Base-by-base conservation (phyloP, 106 monocot genomes). In the Vanilla planifolia region DNA sequence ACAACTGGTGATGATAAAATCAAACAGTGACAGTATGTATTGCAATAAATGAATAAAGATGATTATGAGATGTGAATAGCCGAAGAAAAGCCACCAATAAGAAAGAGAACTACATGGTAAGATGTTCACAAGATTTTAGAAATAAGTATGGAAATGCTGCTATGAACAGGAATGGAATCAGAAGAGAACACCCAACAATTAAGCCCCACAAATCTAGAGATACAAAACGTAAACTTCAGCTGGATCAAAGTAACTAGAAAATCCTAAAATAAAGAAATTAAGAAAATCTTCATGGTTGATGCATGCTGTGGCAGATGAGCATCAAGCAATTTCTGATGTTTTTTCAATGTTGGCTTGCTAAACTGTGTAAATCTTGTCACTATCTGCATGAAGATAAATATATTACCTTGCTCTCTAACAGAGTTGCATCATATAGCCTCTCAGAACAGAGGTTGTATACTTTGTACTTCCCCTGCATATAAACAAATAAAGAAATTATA, bases 381-480 rank as follows among this genome's bases (percentile, higher is more conserved):
- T 10, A 53, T 56, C 34, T 33, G n/a, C n/a, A 14, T 33, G 34
- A n/a, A 56, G 2, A 56, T 29, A 15, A 24, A 2, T 27, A 16
- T 23, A 11, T 23, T 66, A 89, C 89, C 89, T 89, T 89, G 62
- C 89, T 80, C 66, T 89, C 84, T 53, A 89, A 70, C 43, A 89
- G 69, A 59, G 89, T 84, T 69, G 83, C 89, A 57, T 89, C 89
- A 75, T 89, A 89, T 15, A 89, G 68, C 60, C 89, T 77, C 80
- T 89, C 89, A 30, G 84, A 89, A 67, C 89, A 89, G 45, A 89
- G 84, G 58, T 89, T 89, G 66, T 89, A 89, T 20, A 89, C 89
- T 67, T 89, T 89, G 74, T 89, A 89, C 57, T 89, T 89, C 33
- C 84, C 89, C 89, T 89, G 62, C 15, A 58, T 55, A 65, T 9